phyloP scores from a whole-genome alignment of 495 filamentous ascomycete species.

The Aspergillus steynii region DNA sequence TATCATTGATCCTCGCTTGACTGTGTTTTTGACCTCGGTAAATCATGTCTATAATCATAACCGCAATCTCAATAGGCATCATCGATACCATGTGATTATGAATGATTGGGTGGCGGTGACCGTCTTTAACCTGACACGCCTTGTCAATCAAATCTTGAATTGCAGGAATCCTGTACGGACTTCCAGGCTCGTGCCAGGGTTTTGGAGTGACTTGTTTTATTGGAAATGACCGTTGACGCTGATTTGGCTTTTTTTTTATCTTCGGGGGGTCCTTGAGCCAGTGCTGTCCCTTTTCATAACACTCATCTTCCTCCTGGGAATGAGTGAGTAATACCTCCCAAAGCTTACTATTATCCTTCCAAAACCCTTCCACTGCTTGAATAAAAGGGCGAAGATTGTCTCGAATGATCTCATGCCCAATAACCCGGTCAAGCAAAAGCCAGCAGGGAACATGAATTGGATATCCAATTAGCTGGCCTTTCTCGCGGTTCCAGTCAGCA shows the following conservation, averaged over 20 bases:
- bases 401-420: conserved; percentile 1
- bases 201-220: too few species aligned
- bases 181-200: conserved; percentile 1
- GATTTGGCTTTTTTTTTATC: not conserved
- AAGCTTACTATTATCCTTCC: conserved; percentile 2
- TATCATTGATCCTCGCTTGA: conserved; percentile 6
- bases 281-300: not conserved
- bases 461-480: not conserved
- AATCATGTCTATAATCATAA: conserved; percentile 9
- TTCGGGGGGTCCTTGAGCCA: not conserved
- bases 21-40: not conserved
- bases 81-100: not conserved
- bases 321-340: not conserved
- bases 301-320: not conserved
- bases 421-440: conserved; percentile 10
- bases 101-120: not conserved
- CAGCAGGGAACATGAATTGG: conserved; percentile 13
- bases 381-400: conserved; percentile 7
- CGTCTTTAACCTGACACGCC: not conserved
- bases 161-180: conserved; percentile 9
- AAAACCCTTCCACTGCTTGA: not conserved
- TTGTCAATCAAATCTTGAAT: conserved; percentile 8
- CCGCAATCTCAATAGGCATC: conserved; percentile 8
- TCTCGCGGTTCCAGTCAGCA: not conserved
- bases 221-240: not conserved